Evolutionary conservation across 2,329 filamentous ascomycete genomes (phyloP).

Genomic region (Didymella sp.): DNA sequence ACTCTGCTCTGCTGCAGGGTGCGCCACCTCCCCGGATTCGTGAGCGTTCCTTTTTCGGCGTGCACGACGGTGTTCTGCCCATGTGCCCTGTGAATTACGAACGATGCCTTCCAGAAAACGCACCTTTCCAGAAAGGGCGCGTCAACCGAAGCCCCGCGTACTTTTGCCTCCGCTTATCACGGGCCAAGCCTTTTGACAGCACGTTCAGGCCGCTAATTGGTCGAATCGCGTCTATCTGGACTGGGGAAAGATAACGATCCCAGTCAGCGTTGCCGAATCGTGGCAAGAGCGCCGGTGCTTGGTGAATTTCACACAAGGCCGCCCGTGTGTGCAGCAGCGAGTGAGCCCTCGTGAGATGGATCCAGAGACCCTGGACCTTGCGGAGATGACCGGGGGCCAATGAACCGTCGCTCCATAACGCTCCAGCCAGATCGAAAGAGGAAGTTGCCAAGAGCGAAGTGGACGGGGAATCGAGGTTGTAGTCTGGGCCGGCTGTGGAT

Average conservation of each 20-base stretch:
- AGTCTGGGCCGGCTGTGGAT: constrained; percentile 40
- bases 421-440: constrained; percentile 40
- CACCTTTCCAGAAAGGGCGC: constrained; percentile 37
- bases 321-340: constrained; percentile 26
- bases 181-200: constrained; percentile 22
- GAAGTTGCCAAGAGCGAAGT: constrained; percentile 45
- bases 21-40: constrained; percentile 5
- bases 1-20: constrained; percentile 6
- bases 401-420: constrained; percentile 21
- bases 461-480: constrained; percentile 30
- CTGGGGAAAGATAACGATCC: constrained; percentile 44
- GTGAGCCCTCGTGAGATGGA: constrained; percentile 27
- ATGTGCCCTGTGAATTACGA: constrained; percentile 29
- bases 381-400: constrained; percentile 47
- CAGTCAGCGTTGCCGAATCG: constrained; percentile 31
- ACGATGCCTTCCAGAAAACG: constrained; percentile 39
- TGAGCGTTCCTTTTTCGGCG: constrained; percentile 5
- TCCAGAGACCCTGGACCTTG: constrained; percentile 25
- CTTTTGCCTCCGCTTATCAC: constrained; percentile 49
- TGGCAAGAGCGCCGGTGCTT: constrained; percentile 28
- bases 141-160: constrained; percentile 46
- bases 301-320: constrained; percentile 27
- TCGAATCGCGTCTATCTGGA: constrained; percentile 24
- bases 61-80: constrained; percentile 31
- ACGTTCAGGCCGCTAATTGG: constrained; percentile 32